Evolutionary conservation across 192 early-diverging fungal species (phyloP).

Genomic region (Phycomyces nitens): DNA sequence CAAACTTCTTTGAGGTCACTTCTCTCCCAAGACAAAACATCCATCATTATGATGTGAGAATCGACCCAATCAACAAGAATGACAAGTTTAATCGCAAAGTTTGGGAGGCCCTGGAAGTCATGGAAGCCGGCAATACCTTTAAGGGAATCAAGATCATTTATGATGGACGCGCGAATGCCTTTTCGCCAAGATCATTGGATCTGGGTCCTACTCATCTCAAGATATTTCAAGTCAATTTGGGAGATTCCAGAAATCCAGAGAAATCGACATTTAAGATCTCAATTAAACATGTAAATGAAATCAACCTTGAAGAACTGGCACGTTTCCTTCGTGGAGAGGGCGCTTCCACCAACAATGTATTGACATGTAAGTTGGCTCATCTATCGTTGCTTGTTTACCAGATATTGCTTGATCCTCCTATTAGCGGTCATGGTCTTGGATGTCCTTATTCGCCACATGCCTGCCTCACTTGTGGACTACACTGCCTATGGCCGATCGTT

Average conservation of each 20-base stretch:
- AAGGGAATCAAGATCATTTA: conserved; percentile 67
- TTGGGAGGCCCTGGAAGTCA: conserved; percentile 61
- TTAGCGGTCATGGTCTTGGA: conserved; percentile 69
- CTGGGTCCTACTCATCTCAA: conserved; percentile 54
- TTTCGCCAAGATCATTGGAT: conserved; percentile 51
- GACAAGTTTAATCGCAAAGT: conserved; percentile 69
- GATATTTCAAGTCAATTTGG: conserved; percentile 51
- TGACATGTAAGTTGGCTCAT: conserved; percentile 33
- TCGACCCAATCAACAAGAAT: conserved; percentile 59
- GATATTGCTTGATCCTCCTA: not conserved
- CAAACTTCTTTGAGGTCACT: conserved; percentile 80
- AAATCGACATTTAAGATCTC: conserved; percentile 52
- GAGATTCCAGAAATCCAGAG: no score
- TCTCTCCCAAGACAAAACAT: conserved; percentile 62
- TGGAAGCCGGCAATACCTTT: conserved; percentile 50
- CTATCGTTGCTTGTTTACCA: no score
- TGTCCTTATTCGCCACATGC: conserved; percentile 76
- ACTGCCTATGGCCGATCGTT: conserved; percentile 85
- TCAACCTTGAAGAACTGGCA: conserved; percentile 61
- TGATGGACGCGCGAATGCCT: conserved; percentile 83
- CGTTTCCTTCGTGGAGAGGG: conserved; percentile 49
- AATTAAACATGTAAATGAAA: conserved; percentile 62
- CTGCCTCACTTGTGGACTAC: conserved; percentile 62
- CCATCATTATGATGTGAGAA: conserved; percentile 86
- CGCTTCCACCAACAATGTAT: conserved; percentile 37